A percentile compares a stretch with the other conserved stretches of the same genome.
Evolutionary conservation across 2,329 filamentous ascomycete genomes (phyloP).

Genomic region (Dactylellina sp.): DNA sequence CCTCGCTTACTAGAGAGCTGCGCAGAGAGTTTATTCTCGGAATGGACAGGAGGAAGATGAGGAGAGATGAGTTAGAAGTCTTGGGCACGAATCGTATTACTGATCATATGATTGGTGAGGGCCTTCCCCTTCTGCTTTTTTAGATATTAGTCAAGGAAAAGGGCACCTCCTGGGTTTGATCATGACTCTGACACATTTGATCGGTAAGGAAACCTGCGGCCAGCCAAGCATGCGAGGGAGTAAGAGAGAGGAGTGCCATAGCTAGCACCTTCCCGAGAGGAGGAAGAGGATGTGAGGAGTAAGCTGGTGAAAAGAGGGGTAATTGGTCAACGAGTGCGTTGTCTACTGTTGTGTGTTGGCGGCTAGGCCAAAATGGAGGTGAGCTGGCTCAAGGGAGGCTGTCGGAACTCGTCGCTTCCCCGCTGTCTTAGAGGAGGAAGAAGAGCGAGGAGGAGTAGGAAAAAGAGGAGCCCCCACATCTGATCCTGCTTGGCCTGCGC

Average conservation of each 20-base stretch:
- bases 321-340: constrained; percentile 27
- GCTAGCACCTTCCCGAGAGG: constrained; percentile 31
- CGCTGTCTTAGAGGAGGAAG: constrained; percentile 29
- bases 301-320: constrained; percentile 39
- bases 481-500: not conserved
- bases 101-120: constrained; percentile 48
- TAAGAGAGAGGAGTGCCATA: constrained; percentile 15
- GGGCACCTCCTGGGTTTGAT: constrained; percentile 8
- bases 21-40: too few species aligned
- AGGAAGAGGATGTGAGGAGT: constrained; percentile 16
- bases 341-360: constrained; percentile 44
- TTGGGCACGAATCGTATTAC: constrained; percentile 22
- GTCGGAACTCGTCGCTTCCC: constrained; percentile 54
- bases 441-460: not conserved
- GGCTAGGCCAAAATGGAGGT: constrained; percentile 6
- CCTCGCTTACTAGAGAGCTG: not conserved
- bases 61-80: constrained; percentile 11
- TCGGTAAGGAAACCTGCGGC: constrained; percentile 16
- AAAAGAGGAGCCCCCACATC: constrained; percentile 36
- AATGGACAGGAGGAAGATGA: constrained; percentile 29
- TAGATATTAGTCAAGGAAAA: constrained; percentile 1
- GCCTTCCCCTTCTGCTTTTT: not conserved
- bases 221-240: constrained; percentile 25
- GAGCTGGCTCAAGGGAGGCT: constrained; percentile 10
- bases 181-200: constrained; percentile 37